Conservation (phyloP, 2,329 filamentous ascomycete genomes). For the Arthrobotrys conoides region DNA sequence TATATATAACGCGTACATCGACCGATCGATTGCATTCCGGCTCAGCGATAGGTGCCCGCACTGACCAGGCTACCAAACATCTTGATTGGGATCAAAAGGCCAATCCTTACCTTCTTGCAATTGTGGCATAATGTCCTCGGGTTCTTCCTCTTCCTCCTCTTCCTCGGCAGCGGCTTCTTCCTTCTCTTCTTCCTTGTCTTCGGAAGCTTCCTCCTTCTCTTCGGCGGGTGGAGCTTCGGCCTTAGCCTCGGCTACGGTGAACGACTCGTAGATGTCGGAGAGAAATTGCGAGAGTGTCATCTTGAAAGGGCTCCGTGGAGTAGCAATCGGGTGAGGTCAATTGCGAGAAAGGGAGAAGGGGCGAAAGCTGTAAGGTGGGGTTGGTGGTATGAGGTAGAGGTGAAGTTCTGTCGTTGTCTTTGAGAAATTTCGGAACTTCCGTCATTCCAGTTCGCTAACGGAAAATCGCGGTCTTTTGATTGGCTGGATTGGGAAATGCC, state of each 20-base stretch:
- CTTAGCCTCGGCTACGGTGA: conserved; percentile 71
- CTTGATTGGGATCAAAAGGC: not conserved
- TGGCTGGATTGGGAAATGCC: conserved; percentile 36
- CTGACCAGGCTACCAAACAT: conserved; percentile 2
- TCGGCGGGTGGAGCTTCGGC: conserved; percentile 73
- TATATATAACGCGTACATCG: conserved; percentile 2
- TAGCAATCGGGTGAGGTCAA: conserved; percentile 30
- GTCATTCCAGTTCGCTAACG: conserved; percentile 56
- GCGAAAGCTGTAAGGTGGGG: conserved; percentile 41
- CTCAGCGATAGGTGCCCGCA: not conserved
- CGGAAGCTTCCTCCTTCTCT: conserved; percentile 79
- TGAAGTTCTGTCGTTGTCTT: conserved; percentile 39
- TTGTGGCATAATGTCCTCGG: conserved; percentile 86
- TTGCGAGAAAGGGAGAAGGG: conserved; percentile 41
- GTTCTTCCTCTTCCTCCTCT: conserved; percentile 86
- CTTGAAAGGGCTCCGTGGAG: conserved; percentile 31
- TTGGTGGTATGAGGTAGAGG: conserved; percentile 37
- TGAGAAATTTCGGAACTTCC: conserved; percentile 60
- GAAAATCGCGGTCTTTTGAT: conserved; percentile 45
- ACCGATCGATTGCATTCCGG: conserved; percentile 25
- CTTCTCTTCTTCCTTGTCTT: conserved; percentile 70
- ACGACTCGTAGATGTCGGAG: conserved; percentile 63
- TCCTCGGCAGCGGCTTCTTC: conserved; percentile 72
- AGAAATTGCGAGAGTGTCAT: conserved; percentile 63
- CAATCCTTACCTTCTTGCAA: conserved; percentile 87